Evolutionary conservation across 73 alveolate species (phyloP).

Genomic region (Loxodes magnus): DNA sequence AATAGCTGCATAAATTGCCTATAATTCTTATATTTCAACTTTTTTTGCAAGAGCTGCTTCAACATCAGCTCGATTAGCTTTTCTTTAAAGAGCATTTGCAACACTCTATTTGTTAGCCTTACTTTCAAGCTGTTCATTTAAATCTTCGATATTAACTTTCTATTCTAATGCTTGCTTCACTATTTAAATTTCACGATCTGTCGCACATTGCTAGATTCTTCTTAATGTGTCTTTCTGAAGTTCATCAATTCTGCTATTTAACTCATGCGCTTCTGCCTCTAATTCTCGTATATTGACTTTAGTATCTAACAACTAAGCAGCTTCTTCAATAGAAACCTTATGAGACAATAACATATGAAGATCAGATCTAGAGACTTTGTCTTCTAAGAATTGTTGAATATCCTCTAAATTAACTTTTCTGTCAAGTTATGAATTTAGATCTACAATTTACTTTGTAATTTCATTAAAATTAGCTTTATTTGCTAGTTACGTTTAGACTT

Average conservation of each 20-base stretch:
- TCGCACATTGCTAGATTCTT: conserved; percentile 42
- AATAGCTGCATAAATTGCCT: conserved; percentile 4
- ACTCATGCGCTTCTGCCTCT: conserved; percentile 32
- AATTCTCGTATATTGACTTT: conserved; percentile 61
- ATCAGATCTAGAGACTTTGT: conserved; percentile 72
- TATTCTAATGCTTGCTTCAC: conserved; percentile 41
- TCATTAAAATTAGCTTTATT: conserved; percentile 90
- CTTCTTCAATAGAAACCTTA: conserved; percentile 59
- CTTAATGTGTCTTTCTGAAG: conserved; percentile 32
- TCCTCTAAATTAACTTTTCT: conserved; percentile 80
- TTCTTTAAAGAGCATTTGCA: conserved; percentile 82
- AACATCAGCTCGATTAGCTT: conserved; percentile 80
- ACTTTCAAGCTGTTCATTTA: conserved; percentile 61
- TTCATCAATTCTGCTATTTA: conserved; percentile 38
- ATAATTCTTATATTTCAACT: conserved; percentile 49
- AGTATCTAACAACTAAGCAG: conserved; percentile 44
- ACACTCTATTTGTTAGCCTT: conserved; percentile 84
- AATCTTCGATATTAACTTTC: conserved; percentile 67
- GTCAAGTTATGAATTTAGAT: conserved; percentile 76
- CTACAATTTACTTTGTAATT: conserved; percentile 75
- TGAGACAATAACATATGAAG: conserved; percentile 41
- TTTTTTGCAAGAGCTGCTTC: conserved; percentile 43
- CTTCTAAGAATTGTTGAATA: conserved; percentile 64
- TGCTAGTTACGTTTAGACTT: conserved; percentile 62
- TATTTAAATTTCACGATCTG: conserved; percentile 47